Evolutionary conservation across 2,329 filamentous ascomycete genomes (phyloP).

Genomic region (Scortechinia acanthostroma): DNA sequence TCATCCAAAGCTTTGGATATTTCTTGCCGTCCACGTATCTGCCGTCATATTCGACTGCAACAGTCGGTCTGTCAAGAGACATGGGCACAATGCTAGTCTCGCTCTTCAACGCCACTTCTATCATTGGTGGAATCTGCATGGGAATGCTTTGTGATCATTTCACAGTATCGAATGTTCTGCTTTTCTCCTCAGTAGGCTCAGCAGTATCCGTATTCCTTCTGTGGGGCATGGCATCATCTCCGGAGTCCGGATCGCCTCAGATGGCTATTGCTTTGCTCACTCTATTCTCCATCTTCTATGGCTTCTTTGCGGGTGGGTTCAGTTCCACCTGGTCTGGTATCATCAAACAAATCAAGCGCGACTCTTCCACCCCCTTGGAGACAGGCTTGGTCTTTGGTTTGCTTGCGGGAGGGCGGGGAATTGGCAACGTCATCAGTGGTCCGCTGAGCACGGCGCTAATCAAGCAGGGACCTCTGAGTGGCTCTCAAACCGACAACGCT

Average conservation of each 20-base stretch:
- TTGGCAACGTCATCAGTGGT: not conserved
- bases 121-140: not conserved
- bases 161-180: not conserved
- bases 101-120: not conserved
- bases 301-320: not conserved
- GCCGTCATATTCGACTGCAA: not conserved
- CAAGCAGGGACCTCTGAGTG: not conserved
- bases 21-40: not conserved
- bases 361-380: not conserved
- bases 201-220: not conserved
- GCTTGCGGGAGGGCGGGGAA: not conserved
- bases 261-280: not conserved
- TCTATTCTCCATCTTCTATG: not conserved
- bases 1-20: constrained; percentile 1
- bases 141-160: constrained; percentile 1
- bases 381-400: not conserved
- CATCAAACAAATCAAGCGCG: not conserved
- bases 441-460: not conserved
- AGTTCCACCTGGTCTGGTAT: not conserved
- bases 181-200: not conserved
- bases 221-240: not conserved
- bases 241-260: not conserved
- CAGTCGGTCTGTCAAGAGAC: not conserved
- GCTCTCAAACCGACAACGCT: not conserved
- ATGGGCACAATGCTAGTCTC: not conserved